These are phyloP conservation scores for Cystobasidium pallidum DNA, from an alignment of 1,284 basidiomycete species.

Conservation along the genomic window DNA sequence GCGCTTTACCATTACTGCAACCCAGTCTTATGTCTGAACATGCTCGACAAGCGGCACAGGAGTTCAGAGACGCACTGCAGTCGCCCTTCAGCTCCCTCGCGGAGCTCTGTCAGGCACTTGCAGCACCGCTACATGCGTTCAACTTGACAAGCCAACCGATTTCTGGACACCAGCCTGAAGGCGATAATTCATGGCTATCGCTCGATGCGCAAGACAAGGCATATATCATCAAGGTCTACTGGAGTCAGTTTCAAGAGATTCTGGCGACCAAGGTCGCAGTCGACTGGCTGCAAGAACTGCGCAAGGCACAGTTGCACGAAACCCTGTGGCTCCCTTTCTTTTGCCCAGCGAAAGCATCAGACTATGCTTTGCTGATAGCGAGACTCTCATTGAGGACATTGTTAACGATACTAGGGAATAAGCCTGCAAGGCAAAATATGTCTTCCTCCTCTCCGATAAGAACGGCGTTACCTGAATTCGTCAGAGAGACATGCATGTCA, in stretches of 20 bases:
- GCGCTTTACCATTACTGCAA: background rate
- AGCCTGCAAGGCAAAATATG: background rate
- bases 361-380: background rate
- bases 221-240: conserved; percentile 16
- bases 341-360: conserved; percentile 20
- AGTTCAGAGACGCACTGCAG: conserved; percentile 8
- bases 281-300: conserved; percentile 33
- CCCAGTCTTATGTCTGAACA: conserved; percentile 11
- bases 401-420: conserved; percentile 4
- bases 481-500: background rate
- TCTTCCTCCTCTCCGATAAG: background rate
- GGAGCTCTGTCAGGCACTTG: conserved; percentile 2
- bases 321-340: conserved; percentile 10
- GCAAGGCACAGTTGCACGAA: background rate
- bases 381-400: conserved; percentile 1
- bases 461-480: conserved; percentile 1
- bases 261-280: conserved; percentile 23
- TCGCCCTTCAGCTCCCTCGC: conserved; percentile 10
- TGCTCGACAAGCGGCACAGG: conserved; percentile 15
- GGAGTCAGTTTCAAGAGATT: conserved; percentile 17
- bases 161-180: background rate
- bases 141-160: background rate
- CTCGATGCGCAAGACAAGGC: conserved; percentile 5
- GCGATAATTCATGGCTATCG: conserved; percentile 1
- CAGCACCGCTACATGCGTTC: conserved; percentile 3